Percentiles rank a stretch among this genome's conserved stretches.
Conservation (phyloP, 2,329 filamentous ascomycete species). For the Biscogniauxia sp. region DNA sequence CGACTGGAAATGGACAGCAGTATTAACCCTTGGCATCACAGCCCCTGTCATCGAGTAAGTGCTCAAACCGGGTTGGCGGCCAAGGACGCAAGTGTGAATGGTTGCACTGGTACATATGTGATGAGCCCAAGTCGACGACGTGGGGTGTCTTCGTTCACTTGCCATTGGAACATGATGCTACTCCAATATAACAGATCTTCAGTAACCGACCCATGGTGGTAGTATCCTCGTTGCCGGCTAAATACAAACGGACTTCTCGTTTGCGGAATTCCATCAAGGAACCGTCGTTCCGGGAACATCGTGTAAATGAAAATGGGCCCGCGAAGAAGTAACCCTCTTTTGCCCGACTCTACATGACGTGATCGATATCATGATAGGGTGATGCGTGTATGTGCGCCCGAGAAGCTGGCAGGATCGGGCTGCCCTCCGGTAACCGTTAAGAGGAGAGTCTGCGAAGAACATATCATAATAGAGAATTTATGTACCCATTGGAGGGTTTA, state of each 20-base stretch:
- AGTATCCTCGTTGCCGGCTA: background rate
- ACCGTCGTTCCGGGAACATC: slow-evolving; percentile 1
- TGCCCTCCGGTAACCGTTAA: background rate
- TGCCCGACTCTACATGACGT: background rate
- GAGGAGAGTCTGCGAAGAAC: background rate
- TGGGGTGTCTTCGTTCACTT: background rate
- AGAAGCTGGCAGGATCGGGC: background rate
- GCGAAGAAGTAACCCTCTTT: background rate
- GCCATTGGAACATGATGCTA: background rate
- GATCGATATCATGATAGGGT: background rate
- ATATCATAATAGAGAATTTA: background rate
- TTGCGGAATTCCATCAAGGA: slow-evolving; percentile 5
- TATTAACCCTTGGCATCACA: background rate
- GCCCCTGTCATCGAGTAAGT: background rate
- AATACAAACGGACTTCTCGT: background rate
- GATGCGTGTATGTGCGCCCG: background rate
- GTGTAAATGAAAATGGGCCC: background rate
- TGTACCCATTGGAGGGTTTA: no score
- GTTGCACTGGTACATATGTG: background rate
- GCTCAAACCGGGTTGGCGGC: background rate
- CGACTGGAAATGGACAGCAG: background rate
- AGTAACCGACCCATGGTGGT: background rate
- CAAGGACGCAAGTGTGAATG: background rate
- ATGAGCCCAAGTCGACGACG: background rate
- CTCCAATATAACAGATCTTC: background rate